Base-by-base conservation (phyloP, 2,329 filamentous ascomycete species). In the Ceratocystis albifundus region DNA sequence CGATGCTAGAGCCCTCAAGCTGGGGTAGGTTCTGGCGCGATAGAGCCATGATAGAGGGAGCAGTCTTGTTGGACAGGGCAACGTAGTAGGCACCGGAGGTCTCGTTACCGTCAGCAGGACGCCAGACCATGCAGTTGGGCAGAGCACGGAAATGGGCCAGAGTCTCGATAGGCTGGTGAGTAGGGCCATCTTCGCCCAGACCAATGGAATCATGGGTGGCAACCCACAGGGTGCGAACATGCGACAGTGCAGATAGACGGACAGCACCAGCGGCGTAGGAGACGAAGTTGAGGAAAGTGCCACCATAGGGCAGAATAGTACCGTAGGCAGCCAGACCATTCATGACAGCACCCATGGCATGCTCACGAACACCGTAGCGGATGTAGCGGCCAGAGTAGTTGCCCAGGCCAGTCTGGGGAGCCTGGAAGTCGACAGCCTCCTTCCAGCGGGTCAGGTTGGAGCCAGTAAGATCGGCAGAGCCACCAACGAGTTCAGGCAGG, bases 401-500 rank as follows among this genome's bases (percentile, higher is more conserved):
- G 75, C 94, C 94, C 72, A 99, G 88, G 70, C 88, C 88, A 70
- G 85, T 87, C 73, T 84, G 82, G 68, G 90, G 89, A 70, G 92
- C 90, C 83, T 99, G 94, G 87, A 99, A 97, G 82, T 99, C 94
- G 71, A 93, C 85, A 67, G 94, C 93, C 66, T 86, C 84, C 88
- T 97, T 99, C 91, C 92, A 96, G 76, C 92, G 87, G 72, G 94
- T 99, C 82, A 97, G 88, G 85, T 99, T 99, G 76, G 94, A 97
- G 75, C 90, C 90, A 76, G 94, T 99, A 83, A 99, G 79, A 83
- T 99, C 94, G 72, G 94, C 94, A 70, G 94, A 99, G 73, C 94
- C 94, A 76, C 93, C 96, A 69, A 99, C 78, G 68, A 99, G 87
- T 79, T 97, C 94, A 71, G 94, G 94, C 66, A 99, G 75, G 71